These are phyloP conservation scores for Ceratocystis alfenasii DNA, from an alignment of 2,329 filamentous ascomycete species.

Conservation along the genomic window DNA sequence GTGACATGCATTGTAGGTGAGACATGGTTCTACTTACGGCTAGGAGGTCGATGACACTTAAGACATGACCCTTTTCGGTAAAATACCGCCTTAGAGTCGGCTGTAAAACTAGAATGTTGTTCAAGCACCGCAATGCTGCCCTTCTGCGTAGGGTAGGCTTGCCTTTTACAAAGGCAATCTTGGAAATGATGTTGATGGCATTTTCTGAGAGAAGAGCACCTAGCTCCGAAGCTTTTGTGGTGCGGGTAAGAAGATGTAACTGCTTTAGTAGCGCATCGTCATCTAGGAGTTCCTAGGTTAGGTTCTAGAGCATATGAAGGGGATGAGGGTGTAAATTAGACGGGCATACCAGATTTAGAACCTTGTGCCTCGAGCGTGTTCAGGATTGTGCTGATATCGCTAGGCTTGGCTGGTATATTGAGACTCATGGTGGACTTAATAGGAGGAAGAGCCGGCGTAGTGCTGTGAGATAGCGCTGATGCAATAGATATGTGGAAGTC, in stretches of 20 bases:
- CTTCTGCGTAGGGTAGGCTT: constrained; percentile 16
- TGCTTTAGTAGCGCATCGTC: constrained; percentile 20
- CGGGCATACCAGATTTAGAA: constrained; percentile 16
- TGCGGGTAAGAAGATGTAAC: constrained; percentile 20
- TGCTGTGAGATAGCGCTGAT: constrained; percentile 15
- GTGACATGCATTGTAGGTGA: not conserved
- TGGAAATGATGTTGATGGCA: constrained; percentile 17
- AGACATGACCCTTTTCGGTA: constrained; percentile 21
- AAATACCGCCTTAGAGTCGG: constrained; percentile 22
- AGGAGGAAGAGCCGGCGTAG: constrained; percentile 1
- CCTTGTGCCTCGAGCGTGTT: constrained; percentile 12
- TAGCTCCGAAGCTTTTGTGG: constrained; percentile 14
- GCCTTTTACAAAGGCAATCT: constrained; percentile 20
- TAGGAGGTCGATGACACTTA: constrained; percentile 20
- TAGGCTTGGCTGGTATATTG: constrained; percentile 15
- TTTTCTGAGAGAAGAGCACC: constrained; percentile 15
- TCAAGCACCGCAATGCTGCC: constrained; percentile 20
- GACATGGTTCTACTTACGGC: constrained; percentile 10
- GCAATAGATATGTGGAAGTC: constrained; percentile 20
- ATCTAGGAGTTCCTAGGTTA: constrained; percentile 10
- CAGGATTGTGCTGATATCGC: constrained; percentile 18
- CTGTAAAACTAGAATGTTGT: constrained; percentile 23
- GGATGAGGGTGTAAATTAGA: not conserved
- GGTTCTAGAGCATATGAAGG: not conserved
- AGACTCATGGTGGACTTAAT: not conserved